These are phyloP conservation scores for Exophiala oligosperma DNA, from an alignment of 2,329 filamentous ascomycete species.

Conservation along the genomic window DNA sequence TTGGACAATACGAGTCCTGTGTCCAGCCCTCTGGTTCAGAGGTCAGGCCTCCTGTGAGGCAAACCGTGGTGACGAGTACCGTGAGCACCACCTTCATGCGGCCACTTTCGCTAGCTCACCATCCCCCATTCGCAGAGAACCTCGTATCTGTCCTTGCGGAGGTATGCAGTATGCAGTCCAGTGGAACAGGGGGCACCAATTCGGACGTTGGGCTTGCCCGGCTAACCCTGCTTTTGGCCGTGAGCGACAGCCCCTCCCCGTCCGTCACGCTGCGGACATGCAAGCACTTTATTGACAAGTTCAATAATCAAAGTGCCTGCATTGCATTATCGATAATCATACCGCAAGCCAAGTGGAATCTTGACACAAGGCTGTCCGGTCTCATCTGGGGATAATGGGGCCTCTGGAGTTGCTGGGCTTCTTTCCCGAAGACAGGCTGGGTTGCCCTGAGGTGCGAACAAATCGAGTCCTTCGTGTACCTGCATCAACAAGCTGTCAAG, in stretches of 20 bases:
- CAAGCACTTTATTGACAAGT: conserved; percentile 22
- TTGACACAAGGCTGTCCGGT: conserved; percentile 3
- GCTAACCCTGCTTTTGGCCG: background rate
- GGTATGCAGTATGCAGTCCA: background rate
- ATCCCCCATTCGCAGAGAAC: background rate
- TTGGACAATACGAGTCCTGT: too few relatives aligned
- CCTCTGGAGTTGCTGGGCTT: too few relatives aligned
- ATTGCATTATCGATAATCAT: conserved; percentile 14
- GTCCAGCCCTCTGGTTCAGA: too few relatives aligned
- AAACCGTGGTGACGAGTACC: too few relatives aligned
- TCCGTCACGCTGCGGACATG: conserved; percentile 4
- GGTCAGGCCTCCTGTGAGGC: too few relatives aligned
- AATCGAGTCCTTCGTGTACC: background rate
- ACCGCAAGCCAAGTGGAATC: background rate
- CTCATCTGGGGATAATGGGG: too few relatives aligned
- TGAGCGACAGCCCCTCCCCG: background rate
- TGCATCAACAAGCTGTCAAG: background rate
- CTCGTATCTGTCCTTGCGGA: background rate
- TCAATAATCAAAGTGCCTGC: conserved; percentile 2
- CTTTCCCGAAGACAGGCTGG: background rate
- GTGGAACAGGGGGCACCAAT: conserved; percentile 5
- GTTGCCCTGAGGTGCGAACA: background rate
- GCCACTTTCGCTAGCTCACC: too few relatives aligned
- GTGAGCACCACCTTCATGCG: too few relatives aligned
- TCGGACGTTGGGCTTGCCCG: background rate